Evolutionary conservation across 2,329 filamentous ascomycete species (phyloP).

Genomic region (Eutypella sp.): DNA sequence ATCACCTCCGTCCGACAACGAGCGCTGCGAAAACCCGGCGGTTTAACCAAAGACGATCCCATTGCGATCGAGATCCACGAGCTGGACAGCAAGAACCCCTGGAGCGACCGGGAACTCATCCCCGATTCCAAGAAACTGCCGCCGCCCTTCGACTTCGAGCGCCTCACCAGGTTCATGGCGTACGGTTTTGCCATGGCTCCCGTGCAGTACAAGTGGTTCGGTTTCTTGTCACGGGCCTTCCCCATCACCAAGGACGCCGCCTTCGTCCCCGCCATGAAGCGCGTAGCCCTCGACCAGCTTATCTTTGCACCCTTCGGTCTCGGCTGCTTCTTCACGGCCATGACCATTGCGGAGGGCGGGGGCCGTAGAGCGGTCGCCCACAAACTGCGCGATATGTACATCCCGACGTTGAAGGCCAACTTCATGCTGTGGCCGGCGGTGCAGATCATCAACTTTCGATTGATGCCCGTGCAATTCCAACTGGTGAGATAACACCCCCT

Average conservation of each 20-base stretch:
- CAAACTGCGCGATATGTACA: slow-evolving; percentile 91
- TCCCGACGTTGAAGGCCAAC: slow-evolving; percentile 93
- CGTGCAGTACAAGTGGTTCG: slow-evolving; percentile 93
- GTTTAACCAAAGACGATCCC: slow-evolving; percentile 57
- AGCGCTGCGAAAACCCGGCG: slow-evolving; percentile 57
- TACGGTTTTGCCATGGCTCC: slow-evolving; percentile 97
- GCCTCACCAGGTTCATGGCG: slow-evolving; percentile 90
- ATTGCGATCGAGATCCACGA: slow-evolving; percentile 86
- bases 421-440: slow-evolving; percentile 93
- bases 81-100: slow-evolving; percentile 73
- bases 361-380: slow-evolving; percentile 70
- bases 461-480: slow-evolving; percentile 94
- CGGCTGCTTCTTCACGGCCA: slow-evolving; percentile 85
- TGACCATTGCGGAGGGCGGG: slow-evolving; percentile 93
- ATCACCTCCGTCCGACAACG: slow-evolving; percentile 77
- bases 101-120: slow-evolving; percentile 60
- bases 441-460: slow-evolving; percentile 91
- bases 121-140: slow-evolving; percentile 59
- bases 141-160: slow-evolving; percentile 91
- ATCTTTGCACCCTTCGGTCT: slow-evolving; percentile 88
- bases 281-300: slow-evolving; percentile 87
- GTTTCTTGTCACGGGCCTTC: slow-evolving; percentile 74
- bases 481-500: slow-evolving; percentile 61
- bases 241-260: slow-evolving; percentile 75
- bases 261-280: slow-evolving; percentile 76